Base-by-base conservation (phyloP, 2,329 filamentous ascomycete species). In the Fonsecaea erecta region DNA sequence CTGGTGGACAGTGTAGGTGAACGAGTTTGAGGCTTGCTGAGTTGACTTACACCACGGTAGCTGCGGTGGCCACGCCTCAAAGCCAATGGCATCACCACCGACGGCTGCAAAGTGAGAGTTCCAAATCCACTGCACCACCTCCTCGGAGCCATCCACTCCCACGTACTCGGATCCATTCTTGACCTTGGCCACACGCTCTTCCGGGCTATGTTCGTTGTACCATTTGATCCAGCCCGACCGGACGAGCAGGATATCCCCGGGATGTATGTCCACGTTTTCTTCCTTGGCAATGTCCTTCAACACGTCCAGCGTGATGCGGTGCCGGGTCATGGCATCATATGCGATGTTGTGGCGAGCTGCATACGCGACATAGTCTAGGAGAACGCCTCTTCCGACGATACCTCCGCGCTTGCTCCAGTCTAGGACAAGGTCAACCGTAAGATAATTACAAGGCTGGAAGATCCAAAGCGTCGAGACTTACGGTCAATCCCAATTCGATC, bases 211-310 rank as follows among this genome's bases (percentile, higher is more conserved):
- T 69, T 88, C 83, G 8, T 86, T 85, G 69, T 83, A 85, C 3
- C 75, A 80, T 16, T 78, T 75, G 0, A 79, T 79, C 75, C 82
- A 86, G 8, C 85, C 85, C 0, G 81, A 81, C 26, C 85, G 81
- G 51, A 87, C 77, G 68, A 88, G 79, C 48, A 88, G 77, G 32
- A 88, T 84, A 64, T 88, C 86, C 14, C 86, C 85, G 2, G 73
- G 72, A 5, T 74, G 76, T 48, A 85, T 78, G 1, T 75, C 73
- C 0, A 79, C 78, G 21, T 77, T 76, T 68, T 85, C 78, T 48
- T 76, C 76, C 62, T 74, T 72, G 0, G 81, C 81, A 8, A 85
- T 77, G 26, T 77, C 74, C 55, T 81, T 73, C 1, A 87, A 74
- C 0, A 77, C 74, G 0, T 75, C 73, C 0, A 82, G 71, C 0